These are phyloP conservation scores for Saksenaea vasiformis DNA, from an alignment of 371 early-diverging fungal genomes.

Conservation along the genomic window DNA sequence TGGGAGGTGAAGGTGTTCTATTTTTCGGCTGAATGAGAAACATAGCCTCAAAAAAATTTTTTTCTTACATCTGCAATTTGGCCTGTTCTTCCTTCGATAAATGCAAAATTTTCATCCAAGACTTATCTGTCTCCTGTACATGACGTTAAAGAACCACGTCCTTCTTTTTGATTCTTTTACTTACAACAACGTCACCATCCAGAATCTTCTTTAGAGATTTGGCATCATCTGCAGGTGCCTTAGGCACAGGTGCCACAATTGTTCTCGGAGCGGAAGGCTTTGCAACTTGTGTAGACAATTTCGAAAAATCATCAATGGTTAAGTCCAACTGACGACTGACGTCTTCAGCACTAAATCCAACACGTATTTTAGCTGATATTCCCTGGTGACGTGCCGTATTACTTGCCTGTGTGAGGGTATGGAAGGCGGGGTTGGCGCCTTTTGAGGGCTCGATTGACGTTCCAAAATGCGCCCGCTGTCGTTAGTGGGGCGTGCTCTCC, in stretches of 20 bases:
- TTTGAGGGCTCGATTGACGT: neutral
- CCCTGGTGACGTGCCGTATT: neutral
- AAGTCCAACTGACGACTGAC: neutral
- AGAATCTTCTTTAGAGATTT: conserved; percentile 24
- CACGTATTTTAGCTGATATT: neutral
- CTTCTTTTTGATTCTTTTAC: neutral
- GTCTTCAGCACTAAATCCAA: neutral
- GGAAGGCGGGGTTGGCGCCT: neutral
- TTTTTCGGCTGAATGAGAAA: neutral
- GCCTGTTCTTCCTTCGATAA: conserved; percentile 65
- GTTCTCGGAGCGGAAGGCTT: neutral
- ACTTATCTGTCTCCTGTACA: conserved; percentile 42
- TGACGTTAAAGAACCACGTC: neutral
- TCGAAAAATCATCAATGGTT: neutral
- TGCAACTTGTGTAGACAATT: neutral
- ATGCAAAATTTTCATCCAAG: conserved; percentile 69
- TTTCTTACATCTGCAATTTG: conserved; percentile 46
- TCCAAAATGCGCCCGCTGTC: neutral
- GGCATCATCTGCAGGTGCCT: neutral
- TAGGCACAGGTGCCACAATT: neutral
- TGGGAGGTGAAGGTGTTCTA: conserved; percentile 13
- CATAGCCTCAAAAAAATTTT: neutral
- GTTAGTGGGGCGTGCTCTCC: conserved; percentile 17
- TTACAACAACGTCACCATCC: conserved; percentile 15
- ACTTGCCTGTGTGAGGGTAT: neutral